Percentiles rank a stretch among this genome's conserved stretches.
These are phyloP conservation scores for Pythium guiyangense DNA, from an alignment of 352 stramenopile species.

Conservation along the genomic window DNA sequence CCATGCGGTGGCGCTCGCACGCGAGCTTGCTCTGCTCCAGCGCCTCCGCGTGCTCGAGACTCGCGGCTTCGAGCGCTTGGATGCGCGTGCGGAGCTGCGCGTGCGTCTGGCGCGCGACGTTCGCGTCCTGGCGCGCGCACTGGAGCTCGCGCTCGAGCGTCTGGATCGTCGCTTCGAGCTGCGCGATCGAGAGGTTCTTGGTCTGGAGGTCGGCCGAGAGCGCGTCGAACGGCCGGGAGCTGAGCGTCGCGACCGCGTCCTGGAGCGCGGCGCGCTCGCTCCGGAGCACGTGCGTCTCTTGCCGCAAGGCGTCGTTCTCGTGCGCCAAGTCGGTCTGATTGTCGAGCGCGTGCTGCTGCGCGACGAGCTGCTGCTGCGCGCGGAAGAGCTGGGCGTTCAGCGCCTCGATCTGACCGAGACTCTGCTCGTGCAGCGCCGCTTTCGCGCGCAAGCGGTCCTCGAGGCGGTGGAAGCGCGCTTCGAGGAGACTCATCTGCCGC, in stretches of 20 bases:
- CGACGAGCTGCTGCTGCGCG: conserved; percentile 31
- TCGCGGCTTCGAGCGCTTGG: conserved; percentile 15
- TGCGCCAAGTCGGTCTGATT: conserved; percentile 30
- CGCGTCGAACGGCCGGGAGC: conserved; percentile 43
- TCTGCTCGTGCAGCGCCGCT: conserved; percentile 36
- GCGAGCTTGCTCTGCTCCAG: conserved; percentile 18
- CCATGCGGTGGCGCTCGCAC: conserved; percentile 30
- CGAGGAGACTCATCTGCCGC: conserved; percentile 45
- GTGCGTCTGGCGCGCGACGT: conserved; percentile 17
- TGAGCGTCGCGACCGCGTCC: too few species aligned
- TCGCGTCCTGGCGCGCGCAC: conserved; percentile 18
- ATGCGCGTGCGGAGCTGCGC: conserved; percentile 16
- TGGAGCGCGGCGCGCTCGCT: too few species aligned
- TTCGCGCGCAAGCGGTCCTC: conserved; percentile 33
- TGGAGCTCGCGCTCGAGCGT: conserved; percentile 17
- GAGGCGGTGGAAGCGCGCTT: conserved; percentile 46
- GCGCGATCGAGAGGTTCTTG: conserved; percentile 42
- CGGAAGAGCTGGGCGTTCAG: conserved; percentile 39
- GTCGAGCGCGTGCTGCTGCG: conserved; percentile 32
- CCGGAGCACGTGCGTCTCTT: too few species aligned
- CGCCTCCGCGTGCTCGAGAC: conserved; percentile 2
- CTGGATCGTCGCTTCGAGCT: conserved; percentile 34
- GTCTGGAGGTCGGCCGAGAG: conserved; percentile 33
- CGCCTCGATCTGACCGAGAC: conserved; percentile 25
- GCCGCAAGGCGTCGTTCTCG: too few species aligned